Conservation (phyloP, 805 yeast species). For the Ogataea ganodermae region DNA sequence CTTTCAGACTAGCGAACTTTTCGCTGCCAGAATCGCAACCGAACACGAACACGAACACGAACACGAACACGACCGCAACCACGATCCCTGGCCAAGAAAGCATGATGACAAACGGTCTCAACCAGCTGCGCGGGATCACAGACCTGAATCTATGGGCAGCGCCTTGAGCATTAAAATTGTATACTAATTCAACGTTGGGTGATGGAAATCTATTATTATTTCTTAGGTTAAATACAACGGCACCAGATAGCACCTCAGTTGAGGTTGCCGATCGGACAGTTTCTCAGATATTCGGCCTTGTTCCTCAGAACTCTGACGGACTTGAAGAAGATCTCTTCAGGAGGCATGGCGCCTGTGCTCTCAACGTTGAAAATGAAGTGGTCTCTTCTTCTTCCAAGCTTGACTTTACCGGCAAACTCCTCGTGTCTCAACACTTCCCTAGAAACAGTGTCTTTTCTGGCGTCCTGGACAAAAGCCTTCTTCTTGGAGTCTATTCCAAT, state of each 20-base stretch:
- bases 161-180: background rate
- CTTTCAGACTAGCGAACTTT: constrained; percentile 14
- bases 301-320: constrained; percentile 81
- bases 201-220: background rate
- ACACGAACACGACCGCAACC: constrained; percentile 1
- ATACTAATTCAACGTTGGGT: background rate
- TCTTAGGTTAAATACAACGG: background rate
- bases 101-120: constrained; percentile 16
- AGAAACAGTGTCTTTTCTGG: constrained; percentile 94
- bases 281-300: constrained; percentile 78
- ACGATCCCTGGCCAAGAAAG: constrained; percentile 3
- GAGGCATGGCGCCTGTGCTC: constrained; percentile 94
- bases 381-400: constrained; percentile 86
- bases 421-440: constrained; percentile 94
- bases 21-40: background rate
- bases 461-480: constrained; percentile 80
- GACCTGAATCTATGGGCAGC: constrained; percentile 6
- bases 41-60: background rate
- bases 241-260: constrained; percentile 17
- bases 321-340: constrained; percentile 93
- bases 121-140: constrained; percentile 17
- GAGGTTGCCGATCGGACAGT: constrained; percentile 65
- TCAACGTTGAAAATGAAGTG: constrained; percentile 95
- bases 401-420: constrained; percentile 86
- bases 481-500: constrained; percentile 67